Evolutionary conservation across 148 eudicot genomes (phyloP).

Genomic region (Nepenthes gracilis): DNA sequence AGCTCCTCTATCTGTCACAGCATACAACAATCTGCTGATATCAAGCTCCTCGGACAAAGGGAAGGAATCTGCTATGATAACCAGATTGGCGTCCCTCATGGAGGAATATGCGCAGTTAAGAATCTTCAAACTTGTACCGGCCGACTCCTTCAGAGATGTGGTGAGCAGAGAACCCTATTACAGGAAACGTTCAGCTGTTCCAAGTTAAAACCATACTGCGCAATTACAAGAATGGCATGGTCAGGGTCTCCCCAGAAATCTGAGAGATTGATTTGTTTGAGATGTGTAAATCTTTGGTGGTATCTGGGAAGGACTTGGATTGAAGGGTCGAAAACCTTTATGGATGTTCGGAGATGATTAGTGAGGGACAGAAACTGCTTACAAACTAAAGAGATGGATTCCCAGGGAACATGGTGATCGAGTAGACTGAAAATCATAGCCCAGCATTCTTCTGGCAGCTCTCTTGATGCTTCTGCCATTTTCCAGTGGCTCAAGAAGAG

Average conservation of each 20-base stretch:
- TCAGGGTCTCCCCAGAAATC: not conserved
- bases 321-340: conserved; percentile 7
- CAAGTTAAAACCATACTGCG: not conserved
- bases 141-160: not conserved
- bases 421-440: conserved; percentile 7
- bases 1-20: too few species aligned
- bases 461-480: conserved; percentile 1
- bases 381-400: conserved; percentile 15
- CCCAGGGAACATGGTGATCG: conserved; percentile 4
- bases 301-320: conserved; percentile 7
- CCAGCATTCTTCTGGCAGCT: conserved; percentile 16
- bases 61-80: not conserved
- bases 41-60: not conserved
- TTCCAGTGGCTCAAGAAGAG: too few species aligned
- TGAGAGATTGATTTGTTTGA: conserved; percentile 6
- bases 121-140: not conserved
- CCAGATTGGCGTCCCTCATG: not conserved
- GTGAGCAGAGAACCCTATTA: not conserved
- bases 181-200: not conserved
- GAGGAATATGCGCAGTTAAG: not conserved
- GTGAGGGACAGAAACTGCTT: conserved; percentile 1
- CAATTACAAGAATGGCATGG: not conserved
- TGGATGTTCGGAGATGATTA: not conserved
- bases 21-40: not conserved
- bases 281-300: conserved; percentile 11